These are phyloP conservation scores for Oryza punctata DNA, from an alignment of 176 grass and related monocot species.

Conservation along the genomic window DNA sequence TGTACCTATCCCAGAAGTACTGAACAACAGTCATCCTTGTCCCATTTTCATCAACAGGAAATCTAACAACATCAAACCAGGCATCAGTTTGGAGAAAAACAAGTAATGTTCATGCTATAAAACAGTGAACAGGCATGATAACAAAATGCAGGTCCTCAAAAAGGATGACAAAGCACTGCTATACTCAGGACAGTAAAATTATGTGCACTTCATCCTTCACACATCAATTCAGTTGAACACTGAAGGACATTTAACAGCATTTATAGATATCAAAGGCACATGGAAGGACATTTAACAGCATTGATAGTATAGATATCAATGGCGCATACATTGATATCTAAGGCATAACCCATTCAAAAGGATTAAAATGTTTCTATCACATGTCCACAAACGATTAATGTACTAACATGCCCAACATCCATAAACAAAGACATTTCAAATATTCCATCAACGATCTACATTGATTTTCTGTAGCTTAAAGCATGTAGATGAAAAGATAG, in stretches of 20 bases:
- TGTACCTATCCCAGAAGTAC: slow-evolving; percentile 70
- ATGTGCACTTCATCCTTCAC: neutral
- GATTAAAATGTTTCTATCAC: neutral
- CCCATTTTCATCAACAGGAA: slow-evolving; percentile 61
- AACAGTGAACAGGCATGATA: neutral
- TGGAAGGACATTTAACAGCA: neutral
- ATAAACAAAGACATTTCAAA: neutral
- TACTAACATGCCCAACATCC: neutral
- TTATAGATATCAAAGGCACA: neutral
- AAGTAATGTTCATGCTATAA: neutral
- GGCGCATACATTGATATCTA: neutral
- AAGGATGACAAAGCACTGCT: neutral
- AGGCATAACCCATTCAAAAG: neutral
- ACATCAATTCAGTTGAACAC: neutral
- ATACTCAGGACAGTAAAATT: neutral
- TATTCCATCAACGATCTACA: neutral
- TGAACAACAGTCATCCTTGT: slow-evolving; percentile 55
- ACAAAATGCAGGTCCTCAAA: neutral
- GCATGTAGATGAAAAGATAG: neutral
- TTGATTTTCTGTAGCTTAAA: neutral
- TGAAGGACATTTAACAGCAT: neutral
- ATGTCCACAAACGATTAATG: neutral
- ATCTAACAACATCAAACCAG: slow-evolving; percentile 44
- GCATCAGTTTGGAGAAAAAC: neutral
- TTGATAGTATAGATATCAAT: neutral